Conservation (phyloP, 2,329 filamentous ascomycete species). For the Chaetomiaceae sp. region DNA sequence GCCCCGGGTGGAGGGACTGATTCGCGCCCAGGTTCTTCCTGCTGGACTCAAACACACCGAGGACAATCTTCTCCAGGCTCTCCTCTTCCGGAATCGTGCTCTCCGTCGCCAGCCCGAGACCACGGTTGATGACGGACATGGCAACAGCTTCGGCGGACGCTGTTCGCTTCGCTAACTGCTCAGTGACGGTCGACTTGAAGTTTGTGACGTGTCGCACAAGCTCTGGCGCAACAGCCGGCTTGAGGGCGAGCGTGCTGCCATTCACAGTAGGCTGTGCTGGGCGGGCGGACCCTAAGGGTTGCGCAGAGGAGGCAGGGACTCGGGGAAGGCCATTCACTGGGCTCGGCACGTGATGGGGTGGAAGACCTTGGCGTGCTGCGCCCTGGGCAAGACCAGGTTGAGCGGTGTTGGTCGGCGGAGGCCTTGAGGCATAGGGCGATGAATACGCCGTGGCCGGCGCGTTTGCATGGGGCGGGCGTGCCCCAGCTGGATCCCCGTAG, state of each 20-base stretch:
- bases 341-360: constrained; percentile 6
- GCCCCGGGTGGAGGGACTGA: constrained; percentile 33
- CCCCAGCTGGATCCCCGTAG: constrained; percentile 22
- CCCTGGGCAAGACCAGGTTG: constrained; percentile 17
- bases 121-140: constrained; percentile 50
- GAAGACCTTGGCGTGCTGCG: constrained; percentile 14
- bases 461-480: constrained; percentile 23
- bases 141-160: constrained; percentile 44
- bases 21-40: constrained; percentile 20
- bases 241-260: constrained; percentile 15
- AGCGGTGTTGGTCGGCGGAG: constrained; percentile 21
- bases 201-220: constrained; percentile 40
- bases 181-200: constrained; percentile 44
- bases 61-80: constrained; percentile 43
- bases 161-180: constrained; percentile 41
- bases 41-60: constrained; percentile 37
- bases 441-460: constrained; percentile 28
- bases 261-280: constrained; percentile 13
- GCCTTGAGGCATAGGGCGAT: constrained; percentile 30
- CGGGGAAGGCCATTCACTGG: constrained; percentile 21
- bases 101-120: constrained; percentile 43
- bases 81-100: constrained; percentile 39
- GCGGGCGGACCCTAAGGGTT: constrained; percentile 3
- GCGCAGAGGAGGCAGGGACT: constrained; percentile 3
- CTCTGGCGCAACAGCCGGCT: constrained; percentile 40